Evolutionary conservation across 805 yeast genomes (phyloP).

Genomic region (Saccharomycopsis synnaedendra): DNA sequence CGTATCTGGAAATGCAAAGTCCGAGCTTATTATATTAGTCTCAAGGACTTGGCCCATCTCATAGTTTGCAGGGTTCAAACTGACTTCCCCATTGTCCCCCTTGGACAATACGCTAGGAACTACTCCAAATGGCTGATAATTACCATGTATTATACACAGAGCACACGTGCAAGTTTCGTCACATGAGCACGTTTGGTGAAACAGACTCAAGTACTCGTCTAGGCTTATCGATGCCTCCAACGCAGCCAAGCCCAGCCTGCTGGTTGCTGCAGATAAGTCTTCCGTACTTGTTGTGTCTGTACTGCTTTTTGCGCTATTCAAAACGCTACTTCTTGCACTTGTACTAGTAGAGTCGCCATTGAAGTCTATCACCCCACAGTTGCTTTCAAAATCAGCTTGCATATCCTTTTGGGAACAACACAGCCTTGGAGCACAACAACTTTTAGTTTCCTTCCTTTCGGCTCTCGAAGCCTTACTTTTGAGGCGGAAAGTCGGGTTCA

Average conservation of each 20-base stretch:
- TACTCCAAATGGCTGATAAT: neutral
- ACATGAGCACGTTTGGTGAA: slow-evolving; percentile 9
- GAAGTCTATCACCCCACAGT: slow-evolving; percentile 10
- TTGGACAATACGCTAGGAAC: no score
- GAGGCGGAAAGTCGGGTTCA: slow-evolving; percentile 6
- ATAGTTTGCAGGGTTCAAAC: no score
- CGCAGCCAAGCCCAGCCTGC: neutral
- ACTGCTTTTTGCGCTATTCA: neutral
- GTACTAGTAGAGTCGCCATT: neutral
- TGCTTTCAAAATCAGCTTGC: neutral
- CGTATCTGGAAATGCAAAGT: neutral
- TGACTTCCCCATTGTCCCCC: no score
- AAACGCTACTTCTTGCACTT: neutral
- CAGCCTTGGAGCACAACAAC: slow-evolving; percentile 2
- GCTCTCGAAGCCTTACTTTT: neutral
- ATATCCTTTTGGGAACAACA: neutral
- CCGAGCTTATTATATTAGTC: neutral
- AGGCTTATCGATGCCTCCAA: no score
- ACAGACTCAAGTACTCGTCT: no score
- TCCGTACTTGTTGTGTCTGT: neutral
- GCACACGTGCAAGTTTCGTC: slow-evolving; percentile 15
- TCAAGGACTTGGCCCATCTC: no score
- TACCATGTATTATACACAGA: slow-evolving; percentile 10
- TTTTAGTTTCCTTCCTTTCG: neutral
- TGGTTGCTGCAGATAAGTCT: neutral